phyloP scores from a whole-genome alignment of 805 yeast genomes.

The Vanderwaltozyma tropicalis region DNA sequence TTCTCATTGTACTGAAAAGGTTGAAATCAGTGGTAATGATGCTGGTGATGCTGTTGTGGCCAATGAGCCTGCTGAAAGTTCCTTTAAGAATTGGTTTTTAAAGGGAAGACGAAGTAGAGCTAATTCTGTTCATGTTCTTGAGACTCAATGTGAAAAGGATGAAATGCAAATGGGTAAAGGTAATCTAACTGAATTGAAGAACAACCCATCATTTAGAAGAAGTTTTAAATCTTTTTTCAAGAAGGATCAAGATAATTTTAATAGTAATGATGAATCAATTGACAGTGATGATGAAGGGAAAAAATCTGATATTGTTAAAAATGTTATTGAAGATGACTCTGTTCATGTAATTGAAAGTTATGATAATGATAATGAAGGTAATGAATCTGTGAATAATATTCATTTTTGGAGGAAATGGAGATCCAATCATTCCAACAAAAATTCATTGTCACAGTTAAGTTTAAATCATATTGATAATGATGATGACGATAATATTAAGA shows the following conservation, averaged over 20 bases:
- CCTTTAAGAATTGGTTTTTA: background rate
- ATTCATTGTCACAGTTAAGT: background rate
- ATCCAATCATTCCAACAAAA: slow-evolving; percentile 2
- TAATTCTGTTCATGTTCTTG: background rate
- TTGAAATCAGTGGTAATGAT: background rate
- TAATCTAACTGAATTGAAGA: background rate
- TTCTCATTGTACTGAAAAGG: background rate
- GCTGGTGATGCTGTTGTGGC: background rate
- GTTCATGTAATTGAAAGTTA: background rate
- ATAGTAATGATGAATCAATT: background rate
- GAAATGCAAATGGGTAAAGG: background rate
- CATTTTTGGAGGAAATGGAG: slow-evolving; percentile 16
- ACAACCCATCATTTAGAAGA: background rate
- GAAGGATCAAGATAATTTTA: background rate
- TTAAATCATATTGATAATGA: background rate
- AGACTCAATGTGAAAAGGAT: background rate
- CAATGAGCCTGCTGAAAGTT: background rate
- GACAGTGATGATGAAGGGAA: background rate
- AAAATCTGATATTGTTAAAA: background rate
- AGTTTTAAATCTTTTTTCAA: background rate
- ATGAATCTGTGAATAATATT: background rate
- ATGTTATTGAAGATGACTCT: background rate
- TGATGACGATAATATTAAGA: background rate
- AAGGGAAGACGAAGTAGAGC: background rate
- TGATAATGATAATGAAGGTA: background rate